phyloP scores from a whole-genome alignment of 179 eudicot species.

The Amaranthus tricolor region DNA sequence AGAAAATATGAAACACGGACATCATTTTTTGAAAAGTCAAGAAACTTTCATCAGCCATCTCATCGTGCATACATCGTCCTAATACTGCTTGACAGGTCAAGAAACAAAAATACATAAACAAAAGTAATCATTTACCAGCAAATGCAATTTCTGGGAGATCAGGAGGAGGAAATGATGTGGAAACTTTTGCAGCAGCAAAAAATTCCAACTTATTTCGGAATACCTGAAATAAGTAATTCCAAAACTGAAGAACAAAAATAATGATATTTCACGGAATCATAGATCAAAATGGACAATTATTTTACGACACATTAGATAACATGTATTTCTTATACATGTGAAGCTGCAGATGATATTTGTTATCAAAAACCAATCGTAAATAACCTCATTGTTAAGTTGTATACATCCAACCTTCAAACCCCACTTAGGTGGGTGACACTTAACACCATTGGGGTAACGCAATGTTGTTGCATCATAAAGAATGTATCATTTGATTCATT shows the following conservation, averaged over 20 bases:
- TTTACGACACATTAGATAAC: too few species aligned
- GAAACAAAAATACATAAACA: not conserved
- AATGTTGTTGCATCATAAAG: too few species aligned
- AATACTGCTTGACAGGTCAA: conserved; percentile 1
- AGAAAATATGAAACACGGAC: not conserved
- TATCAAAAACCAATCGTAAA: too few species aligned
- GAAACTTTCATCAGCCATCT: not conserved
- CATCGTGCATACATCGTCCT: not conserved
- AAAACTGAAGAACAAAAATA: conserved; percentile 7
- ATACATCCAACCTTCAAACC: too few species aligned
- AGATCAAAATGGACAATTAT: not conserved
- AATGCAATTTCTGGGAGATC: conserved; percentile 94
- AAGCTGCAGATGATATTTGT: too few species aligned
- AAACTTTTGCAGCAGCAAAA: conserved; percentile 89
- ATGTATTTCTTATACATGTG: too few species aligned
- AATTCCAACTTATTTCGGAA: conserved; percentile 81
- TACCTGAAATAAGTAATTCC: conserved; percentile 43
- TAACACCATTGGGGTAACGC: not conserved
- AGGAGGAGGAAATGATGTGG: conserved; percentile 82
- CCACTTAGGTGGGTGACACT: too few species aligned
- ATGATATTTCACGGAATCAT: not conserved
- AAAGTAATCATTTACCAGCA: conserved; percentile 59
- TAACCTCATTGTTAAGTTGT: too few species aligned
- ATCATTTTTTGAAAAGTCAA: not conserved
- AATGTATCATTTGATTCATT: not conserved